Evolutionary conservation across 192 early-diverging fungal species (phyloP), one percentile per base, ranked within the genome.

Genomic region (Gigaspora rosea): DNA sequence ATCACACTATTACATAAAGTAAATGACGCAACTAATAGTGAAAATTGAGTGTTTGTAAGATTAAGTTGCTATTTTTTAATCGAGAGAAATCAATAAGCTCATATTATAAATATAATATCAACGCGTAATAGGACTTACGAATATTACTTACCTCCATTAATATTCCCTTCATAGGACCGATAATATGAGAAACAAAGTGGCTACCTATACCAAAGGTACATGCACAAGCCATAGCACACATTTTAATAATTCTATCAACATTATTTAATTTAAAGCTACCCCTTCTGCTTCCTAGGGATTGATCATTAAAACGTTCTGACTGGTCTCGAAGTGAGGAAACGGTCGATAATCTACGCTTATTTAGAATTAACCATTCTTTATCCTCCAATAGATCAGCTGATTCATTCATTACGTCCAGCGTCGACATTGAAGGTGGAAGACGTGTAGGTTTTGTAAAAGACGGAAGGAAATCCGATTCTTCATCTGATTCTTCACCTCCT

Each of bases 111-210:
- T 22, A 22, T 47, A 27, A 48, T 35, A 15, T 50, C 89, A 89
- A 70, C 86, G 78, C 12, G 85, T 41, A 41, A 41, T 41, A 41
- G 41, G 41, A 2, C 41, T 41, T 2, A 41, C 3, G 41, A 41
- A 41, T 41, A 41, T 41, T 1, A 88, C 87, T 86, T 88, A 91
- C 92, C 85, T 92, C 87, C 74, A 93, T 94, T 58, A 94, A 82
- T 10, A 90, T 92, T 59, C 88, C 87, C 71, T 94, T 94, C 77
- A 94, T 79, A 11, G 91, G 90, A 5, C 93, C 89, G 27, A 92
- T 84, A 57, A 91, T 91, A 58, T 93, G 93, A 22, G 87, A 85
- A 16, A 91, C 89, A 81, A 90, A 94, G 81, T 94, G 93, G 49
- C 87, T 91, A 51, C 92, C 92, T 67, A 94, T 85, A 8, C 83